Base-by-base conservation (phyloP, 202 grass and related monocot genomes). In the Alloteropsis angusta region DNA sequence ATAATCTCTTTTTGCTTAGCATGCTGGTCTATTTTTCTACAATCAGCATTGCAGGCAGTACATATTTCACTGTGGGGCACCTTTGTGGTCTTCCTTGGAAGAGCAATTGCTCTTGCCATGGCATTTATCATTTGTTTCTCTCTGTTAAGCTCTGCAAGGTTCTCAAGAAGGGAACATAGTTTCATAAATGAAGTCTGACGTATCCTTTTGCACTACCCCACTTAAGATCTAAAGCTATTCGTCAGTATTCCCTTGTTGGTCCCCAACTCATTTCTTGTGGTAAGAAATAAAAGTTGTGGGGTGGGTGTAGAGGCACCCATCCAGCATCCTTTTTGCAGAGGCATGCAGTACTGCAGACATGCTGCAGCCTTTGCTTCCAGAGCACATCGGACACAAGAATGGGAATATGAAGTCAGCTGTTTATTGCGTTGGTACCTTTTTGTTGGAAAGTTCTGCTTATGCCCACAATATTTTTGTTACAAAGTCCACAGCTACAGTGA, bases 401-500 rank as follows among this genome's bases (percentile, higher is more conserved):
- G 39, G 65, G 79, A 82, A 87, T 49, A 42, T 52, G 43, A 25
- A 52, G 69, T 78, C 26, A 43, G 4, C 12, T 60, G 50, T 79
- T 71, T 79, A 83, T 45, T 87, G 32, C 23, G 13, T 22, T 5
- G 16, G 26, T 59, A 78, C 74, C 11, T 48, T 79, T 62, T 80
- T 45, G 11, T 62, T 75, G 68, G 74, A 68, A 73, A 60, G 75
- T 68, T 80, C 1, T 79, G 64, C 53, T 18, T 68, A 75, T 72
- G 56, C 32, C 19, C 64, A 74, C 25, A 60, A 84, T 73, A 34
- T 60, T 68, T 87, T 67, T 74, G 74, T 63, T 87, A 22, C 50
- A 54, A 83, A 80, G 86, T 88, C 81, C 69, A 75, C 81, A 70
- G 55, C 76, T 59, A 75, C 47, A 84, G 47, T 64, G 62, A 47